phyloP scores from a whole-genome alignment of 1,139 yeast genomes.

The Candida sp. region DNA sequence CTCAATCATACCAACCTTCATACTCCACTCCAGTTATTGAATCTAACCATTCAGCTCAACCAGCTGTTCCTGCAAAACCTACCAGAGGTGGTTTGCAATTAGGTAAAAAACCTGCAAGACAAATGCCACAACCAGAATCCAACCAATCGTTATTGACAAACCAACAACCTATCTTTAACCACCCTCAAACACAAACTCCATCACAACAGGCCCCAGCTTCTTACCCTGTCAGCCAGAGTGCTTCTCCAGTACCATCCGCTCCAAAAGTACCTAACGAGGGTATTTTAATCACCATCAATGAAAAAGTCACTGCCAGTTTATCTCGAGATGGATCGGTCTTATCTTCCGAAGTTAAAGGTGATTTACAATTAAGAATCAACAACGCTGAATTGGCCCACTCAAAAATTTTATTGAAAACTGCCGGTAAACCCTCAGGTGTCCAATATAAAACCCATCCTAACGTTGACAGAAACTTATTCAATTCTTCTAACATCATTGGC shows the following conservation, averaged over 20 bases:
- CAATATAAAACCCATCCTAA: constrained; percentile 96
- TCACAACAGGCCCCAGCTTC: constrained; percentile 15
- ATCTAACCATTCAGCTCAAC: constrained; percentile 8
- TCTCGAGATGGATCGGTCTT: constrained; percentile 80
- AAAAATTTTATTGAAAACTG: constrained; percentile 55
- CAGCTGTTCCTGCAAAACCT: constrained; percentile 16
- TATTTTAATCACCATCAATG: constrained; percentile 73
- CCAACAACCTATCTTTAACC: constrained; percentile 20
- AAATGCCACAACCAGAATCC: constrained; percentile 20
- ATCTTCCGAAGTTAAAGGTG: constrained; percentile 85
- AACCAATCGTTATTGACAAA: constrained; percentile 42
- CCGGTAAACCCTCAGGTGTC: constrained; percentile 43
- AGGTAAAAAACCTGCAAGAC: constrained; percentile 53
- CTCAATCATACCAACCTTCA: constrained; percentile 27
- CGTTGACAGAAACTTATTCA: constrained; percentile 76
- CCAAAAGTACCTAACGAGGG: constrained; percentile 63
- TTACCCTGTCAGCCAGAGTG: constrained; percentile 11
- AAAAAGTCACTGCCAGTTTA: constrained; percentile 72
- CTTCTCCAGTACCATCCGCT: constrained; percentile 23
- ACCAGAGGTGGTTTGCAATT: constrained; percentile 78
- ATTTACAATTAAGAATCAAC: constrained; percentile 82
- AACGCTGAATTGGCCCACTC: constrained; percentile 65
- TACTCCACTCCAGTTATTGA: constrained; percentile 34
- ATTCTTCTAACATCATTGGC: constrained; percentile 54
- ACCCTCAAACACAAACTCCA: constrained; percentile 11